Percentiles rank a stretch among this genome's conserved stretches.
phyloP scores from a whole-genome alignment of 1,284 basidiomycete genomes.

The Coniophora puteana region DNA sequence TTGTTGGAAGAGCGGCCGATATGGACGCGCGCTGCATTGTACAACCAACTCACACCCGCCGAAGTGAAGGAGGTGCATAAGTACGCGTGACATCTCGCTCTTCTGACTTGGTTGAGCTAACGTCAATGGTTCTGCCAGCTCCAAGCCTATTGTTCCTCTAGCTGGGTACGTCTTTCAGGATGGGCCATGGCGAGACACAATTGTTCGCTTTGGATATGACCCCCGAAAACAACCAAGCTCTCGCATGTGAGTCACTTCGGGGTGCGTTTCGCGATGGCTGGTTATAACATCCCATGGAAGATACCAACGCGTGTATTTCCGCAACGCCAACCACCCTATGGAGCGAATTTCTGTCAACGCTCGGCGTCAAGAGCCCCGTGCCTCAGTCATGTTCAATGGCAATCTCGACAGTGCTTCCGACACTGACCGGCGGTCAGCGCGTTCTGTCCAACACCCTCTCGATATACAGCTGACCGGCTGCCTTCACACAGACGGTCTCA shows the following conservation, averaged over 20 bases:
- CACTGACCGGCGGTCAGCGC: constrained; percentile 36
- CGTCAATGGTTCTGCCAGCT: constrained; percentile 37
- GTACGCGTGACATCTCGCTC: constrained; percentile 34
- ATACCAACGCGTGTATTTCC: constrained; percentile 82
- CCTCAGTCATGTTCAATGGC: no score
- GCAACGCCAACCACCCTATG: constrained; percentile 77
- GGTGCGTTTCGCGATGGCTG: neutral
- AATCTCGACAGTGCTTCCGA: constrained; percentile 38
- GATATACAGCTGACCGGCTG: constrained; percentile 1
- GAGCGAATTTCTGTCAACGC: constrained; percentile 65
- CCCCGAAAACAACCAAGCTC: constrained; percentile 71
- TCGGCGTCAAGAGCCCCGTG: constrained; percentile 53
- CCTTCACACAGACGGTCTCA: constrained; percentile 54
- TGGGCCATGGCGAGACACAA: constrained; percentile 90
- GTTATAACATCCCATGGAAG: constrained; percentile 35
- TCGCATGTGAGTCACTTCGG: constrained; percentile 60
- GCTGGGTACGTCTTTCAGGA: constrained; percentile 89
- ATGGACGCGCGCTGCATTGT: constrained; percentile 84
- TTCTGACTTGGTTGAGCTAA: neutral
- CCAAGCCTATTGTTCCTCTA: constrained; percentile 66
- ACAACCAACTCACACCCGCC: constrained; percentile 74
- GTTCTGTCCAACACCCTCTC: constrained; percentile 9
- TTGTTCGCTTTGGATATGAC: constrained; percentile 88
- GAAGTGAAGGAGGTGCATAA: constrained; percentile 73
- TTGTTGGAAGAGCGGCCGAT: constrained; percentile 74